These are phyloP conservation scores for Rhodomyrtus tomentosa DNA, from an alignment of 345 rosid genomes.

Conservation along the genomic window DNA sequence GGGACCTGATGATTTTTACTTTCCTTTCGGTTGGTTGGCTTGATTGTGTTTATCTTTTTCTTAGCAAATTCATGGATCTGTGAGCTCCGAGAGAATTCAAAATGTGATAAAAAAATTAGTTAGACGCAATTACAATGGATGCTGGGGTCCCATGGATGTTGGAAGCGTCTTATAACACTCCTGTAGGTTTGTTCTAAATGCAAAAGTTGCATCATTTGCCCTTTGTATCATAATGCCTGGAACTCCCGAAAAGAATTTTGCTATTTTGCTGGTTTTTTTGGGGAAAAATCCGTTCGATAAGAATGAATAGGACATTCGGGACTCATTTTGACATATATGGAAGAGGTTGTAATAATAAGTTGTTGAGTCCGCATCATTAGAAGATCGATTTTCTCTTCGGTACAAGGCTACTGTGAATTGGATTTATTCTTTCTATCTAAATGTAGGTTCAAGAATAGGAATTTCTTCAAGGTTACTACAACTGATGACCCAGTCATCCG, in stretches of 20 bases:
- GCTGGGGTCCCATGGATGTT: background rate
- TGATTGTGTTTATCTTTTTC: background rate
- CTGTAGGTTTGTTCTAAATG: background rate
- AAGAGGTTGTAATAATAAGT: background rate
- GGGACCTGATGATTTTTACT: background rate
- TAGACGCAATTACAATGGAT: background rate
- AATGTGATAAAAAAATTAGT: background rate
- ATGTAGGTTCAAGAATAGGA: slow-evolving; percentile 56
- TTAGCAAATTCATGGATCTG: background rate
- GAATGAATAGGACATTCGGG: background rate
- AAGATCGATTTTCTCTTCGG: background rate
- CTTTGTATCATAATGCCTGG: background rate
- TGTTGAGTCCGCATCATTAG: background rate
- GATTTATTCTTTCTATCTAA: background rate
- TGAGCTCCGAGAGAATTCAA: background rate
- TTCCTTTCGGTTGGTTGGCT: background rate
- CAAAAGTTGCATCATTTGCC: background rate
- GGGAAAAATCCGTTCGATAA: background rate
- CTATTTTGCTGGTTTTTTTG: background rate
- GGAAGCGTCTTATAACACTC: background rate
- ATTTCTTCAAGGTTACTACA: slow-evolving; percentile 88
- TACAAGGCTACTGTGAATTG: background rate
- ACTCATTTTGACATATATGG: background rate
- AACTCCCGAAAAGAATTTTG: background rate
- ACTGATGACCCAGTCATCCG: slow-evolving; percentile 91